Percentiles rank a stretch among this genome's conserved stretches.
Evolutionary conservation across 140 eudicot genomes (phyloP).

Genomic region (Ambrosia hybrid): DNA sequence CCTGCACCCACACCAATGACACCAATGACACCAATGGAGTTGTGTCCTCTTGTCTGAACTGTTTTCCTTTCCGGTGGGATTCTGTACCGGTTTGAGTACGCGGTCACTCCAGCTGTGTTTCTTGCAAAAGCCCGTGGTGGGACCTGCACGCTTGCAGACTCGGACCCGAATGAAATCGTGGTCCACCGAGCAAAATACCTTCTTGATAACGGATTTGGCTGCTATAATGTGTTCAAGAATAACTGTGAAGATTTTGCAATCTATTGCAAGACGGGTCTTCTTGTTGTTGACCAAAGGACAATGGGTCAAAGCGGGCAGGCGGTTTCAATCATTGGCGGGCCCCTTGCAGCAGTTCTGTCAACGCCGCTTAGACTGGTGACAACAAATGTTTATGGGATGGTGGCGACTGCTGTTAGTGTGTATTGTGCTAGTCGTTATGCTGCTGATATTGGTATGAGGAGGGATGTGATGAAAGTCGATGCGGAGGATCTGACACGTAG

Average conservation of each 20-base stretch:
- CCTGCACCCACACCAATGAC: slow-evolving; percentile 46
- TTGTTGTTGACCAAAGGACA: slow-evolving; percentile 57
- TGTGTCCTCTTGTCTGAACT: slow-evolving; percentile 63
- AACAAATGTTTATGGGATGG: slow-evolving; percentile 76
- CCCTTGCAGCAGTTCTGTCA: slow-evolving; percentile 71
- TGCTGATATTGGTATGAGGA: slow-evolving; percentile 84
- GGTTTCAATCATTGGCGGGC: slow-evolving; percentile 70
- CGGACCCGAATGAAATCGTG: slow-evolving; percentile 48
- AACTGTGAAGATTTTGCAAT: slow-evolving; percentile 92
- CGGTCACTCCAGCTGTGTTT: slow-evolving; percentile 62
- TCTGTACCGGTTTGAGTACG: slow-evolving; percentile 71
- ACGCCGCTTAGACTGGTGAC: slow-evolving; percentile 67
- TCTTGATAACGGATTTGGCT: slow-evolving; percentile 73
- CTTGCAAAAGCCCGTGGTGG: slow-evolving; percentile 90
- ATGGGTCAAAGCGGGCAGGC: slow-evolving; percentile 95
- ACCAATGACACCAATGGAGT: slow-evolving; percentile 62
- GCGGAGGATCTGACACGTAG: slow-evolving; percentile 67
- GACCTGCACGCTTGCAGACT: slow-evolving; percentile 73
- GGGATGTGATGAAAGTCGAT: slow-evolving; percentile 60
- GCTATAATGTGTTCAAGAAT: slow-evolving; percentile 77
- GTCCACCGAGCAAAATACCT: slow-evolving; percentile 75
- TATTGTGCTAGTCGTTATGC: slow-evolving; percentile 83
- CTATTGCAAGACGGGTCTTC: slow-evolving; percentile 83
- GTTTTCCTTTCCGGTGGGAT: slow-evolving; percentile 84
- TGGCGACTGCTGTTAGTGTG: slow-evolving; percentile 64